Base-by-base conservation (phyloP, 805 yeast genomes). In the Priceomyces haplophilus region DNA sequence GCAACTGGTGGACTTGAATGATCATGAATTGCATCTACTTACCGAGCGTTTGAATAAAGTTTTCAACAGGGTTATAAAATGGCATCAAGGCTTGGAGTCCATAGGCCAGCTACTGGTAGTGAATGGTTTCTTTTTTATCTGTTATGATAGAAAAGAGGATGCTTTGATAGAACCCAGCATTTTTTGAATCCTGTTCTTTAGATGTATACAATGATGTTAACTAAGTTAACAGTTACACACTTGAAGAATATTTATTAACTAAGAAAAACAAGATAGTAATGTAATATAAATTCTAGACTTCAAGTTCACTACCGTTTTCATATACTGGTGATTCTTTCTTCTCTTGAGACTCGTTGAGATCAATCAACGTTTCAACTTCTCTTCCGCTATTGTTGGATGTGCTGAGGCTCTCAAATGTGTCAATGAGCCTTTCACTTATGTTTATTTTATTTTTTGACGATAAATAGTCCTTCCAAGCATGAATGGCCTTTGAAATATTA, bases 391-490 rank as follows among this genome's bases (percentile, higher is more conserved):
- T 46, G 13, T 37, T 40, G 33, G 48, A 34, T 13, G 55, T 48
- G 27, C 40, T 44, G 49, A 50, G 41, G 8, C 41, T 42, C 15
- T 13, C 33, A 35, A 62, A 53, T 29, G 80, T 80, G 17, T 66
- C 61, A 38, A 69, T 56, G 42, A 90, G 69, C 63, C 91, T 76
- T 8, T 77, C 80, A 41, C 90, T 82, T 37, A 87, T 68, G 40
- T 72, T 66, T 1, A 60, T 58, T 52, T 85, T 81, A 31, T 83
- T 85, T 30, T 67, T 62, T 11, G 64, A 55, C 2, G 41, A 56
- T 45, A 91, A 72, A 34, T 72, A 61, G 12, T 70, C 62, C 63
- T 85, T 86, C 98, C 99, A 91, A 44, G 67, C 60, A 10, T 67
- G 65, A 27, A 87, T 78, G 17, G 76, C 62, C 18, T 66, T 61